These are phyloP conservation scores for Argentina anserina DNA, from an alignment of 306 rosid species.

Conservation along the genomic window DNA sequence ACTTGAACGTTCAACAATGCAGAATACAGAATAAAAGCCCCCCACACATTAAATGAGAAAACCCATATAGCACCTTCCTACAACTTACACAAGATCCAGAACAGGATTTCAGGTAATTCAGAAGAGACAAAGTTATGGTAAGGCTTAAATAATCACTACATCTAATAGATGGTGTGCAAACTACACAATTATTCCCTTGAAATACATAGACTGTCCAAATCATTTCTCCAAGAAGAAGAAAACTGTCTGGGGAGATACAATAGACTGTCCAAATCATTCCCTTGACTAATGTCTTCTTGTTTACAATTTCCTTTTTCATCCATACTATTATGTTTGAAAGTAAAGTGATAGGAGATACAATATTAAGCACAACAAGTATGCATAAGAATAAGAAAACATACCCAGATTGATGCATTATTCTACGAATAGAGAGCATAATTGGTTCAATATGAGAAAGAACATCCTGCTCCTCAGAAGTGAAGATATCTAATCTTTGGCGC, in stretches of 20 bases:
- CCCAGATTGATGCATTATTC: slow-evolving; percentile 86
- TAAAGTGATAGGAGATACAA: not conserved
- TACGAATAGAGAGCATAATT: slow-evolving; percentile 56
- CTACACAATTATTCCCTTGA: not conserved
- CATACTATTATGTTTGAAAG: not conserved
- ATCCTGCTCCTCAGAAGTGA: slow-evolving; percentile 74
- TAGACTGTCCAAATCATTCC: not conserved
- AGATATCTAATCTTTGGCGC: slow-evolving; percentile 58
- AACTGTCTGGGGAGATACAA: not conserved
- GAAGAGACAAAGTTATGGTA: not conserved
- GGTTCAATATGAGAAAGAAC: slow-evolving; percentile 57
- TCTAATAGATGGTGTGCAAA: not conserved
- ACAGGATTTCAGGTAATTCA: not conserved
- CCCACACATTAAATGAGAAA: not conserved
- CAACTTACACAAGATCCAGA: not conserved
- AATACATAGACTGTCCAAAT: not conserved
- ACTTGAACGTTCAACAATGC: not conserved
- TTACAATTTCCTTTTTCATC: not conserved
- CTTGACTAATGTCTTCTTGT: not conserved
- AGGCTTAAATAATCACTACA: not conserved
- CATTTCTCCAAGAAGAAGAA: not conserved
- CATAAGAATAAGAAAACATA: slow-evolving; percentile 29
- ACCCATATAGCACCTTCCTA: not conserved
- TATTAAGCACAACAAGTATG: not conserved
- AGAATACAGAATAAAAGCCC: not conserved